Percentiles rank a stretch among this genome's conserved stretches.
Evolutionary conservation across 345 rosid genomes (phyloP).

Genomic region (Noccaea bulbosa): DNA sequence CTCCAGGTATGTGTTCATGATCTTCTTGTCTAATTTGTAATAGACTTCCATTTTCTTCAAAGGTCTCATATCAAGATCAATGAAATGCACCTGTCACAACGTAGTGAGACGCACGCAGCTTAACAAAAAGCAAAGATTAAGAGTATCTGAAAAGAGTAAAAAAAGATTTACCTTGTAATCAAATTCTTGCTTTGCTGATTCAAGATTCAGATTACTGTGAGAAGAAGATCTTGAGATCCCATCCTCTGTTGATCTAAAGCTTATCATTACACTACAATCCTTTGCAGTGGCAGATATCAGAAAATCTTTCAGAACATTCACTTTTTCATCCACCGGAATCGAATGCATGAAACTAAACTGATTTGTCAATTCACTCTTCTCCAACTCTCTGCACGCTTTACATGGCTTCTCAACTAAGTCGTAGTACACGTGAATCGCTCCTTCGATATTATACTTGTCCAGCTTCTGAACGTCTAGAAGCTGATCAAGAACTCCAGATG

Average conservation of each 20-base stretch:
- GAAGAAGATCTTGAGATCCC: constrained; percentile 52
- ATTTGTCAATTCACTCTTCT: constrained; percentile 21
- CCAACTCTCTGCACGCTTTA: constrained; percentile 56
- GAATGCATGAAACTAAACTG: constrained; percentile 61
- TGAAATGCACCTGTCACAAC: constrained; percentile 61
- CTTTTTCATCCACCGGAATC: constrained; percentile 62
- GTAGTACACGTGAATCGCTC: constrained; percentile 89
- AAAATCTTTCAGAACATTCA: constrained; percentile 73
- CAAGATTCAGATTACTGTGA: constrained; percentile 49
- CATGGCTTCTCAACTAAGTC: constrained; percentile 69
- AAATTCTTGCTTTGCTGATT: constrained; percentile 72
- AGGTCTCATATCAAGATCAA: constrained; percentile 89
- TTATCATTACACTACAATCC: constrained; percentile 84
- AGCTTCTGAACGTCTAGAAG: constrained; percentile 84
- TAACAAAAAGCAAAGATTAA: background rate
- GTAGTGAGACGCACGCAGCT: background rate
- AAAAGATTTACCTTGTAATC: constrained; percentile 65
- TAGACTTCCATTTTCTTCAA: constrained; percentile 72
- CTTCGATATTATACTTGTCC: constrained; percentile 76
- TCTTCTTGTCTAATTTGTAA: constrained; percentile 65
- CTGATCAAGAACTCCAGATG: constrained; percentile 63
- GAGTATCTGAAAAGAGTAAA: background rate
- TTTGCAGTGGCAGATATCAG: constrained; percentile 83
- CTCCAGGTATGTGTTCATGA: constrained; percentile 52
- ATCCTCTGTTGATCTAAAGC: constrained; percentile 63